Evolutionary conservation across 148 eudicot genomes (phyloP).

Genomic region (Silene latifolia): DNA sequence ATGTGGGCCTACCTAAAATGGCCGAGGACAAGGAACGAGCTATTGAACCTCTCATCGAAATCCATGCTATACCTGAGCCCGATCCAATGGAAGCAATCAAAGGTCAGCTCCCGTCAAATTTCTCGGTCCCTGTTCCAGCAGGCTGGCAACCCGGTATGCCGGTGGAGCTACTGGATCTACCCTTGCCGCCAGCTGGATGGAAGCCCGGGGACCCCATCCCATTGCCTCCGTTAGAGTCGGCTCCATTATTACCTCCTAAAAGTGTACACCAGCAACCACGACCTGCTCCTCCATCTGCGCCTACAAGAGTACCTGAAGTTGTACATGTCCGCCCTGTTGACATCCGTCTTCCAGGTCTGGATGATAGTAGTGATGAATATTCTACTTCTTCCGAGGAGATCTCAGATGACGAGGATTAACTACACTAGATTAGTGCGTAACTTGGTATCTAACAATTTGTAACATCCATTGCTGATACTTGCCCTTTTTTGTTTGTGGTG

Average conservation of each 20-base stretch:
- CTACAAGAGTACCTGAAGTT: conserved; percentile 48
- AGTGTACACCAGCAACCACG: conserved; percentile 40
- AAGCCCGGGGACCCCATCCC: conserved; percentile 87
- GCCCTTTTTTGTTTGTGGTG: too few species aligned
- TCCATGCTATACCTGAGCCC: conserved; percentile 27
- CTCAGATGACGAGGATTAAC: conserved; percentile 79
- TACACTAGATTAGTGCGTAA: too few species aligned
- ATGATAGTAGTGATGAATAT: conserved; percentile 74
- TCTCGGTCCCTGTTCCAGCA: conserved; percentile 51
- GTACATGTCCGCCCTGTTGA: conserved; percentile 73
- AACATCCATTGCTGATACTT: too few species aligned
- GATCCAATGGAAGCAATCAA: conserved; percentile 33
- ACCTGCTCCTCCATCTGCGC: conserved; percentile 37
- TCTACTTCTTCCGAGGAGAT: conserved; percentile 56
- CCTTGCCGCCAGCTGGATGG: conserved; percentile 86
- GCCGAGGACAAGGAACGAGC: conserved; percentile 49
- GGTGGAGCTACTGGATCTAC: conserved; percentile 73
- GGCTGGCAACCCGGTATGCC: conserved; percentile 99
- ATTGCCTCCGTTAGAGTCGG: conserved; percentile 61
- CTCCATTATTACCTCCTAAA: conserved; percentile 43
- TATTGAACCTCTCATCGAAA: conserved; percentile 57
- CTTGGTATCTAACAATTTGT: too few species aligned
- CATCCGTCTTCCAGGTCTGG: conserved; percentile 60
- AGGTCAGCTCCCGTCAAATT: conserved; percentile 54
- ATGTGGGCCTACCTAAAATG: conserved; percentile 66